Evolutionary conservation across 768 basidiomycete genomes (phyloP).

Genomic region (Kwoniella sp.): DNA sequence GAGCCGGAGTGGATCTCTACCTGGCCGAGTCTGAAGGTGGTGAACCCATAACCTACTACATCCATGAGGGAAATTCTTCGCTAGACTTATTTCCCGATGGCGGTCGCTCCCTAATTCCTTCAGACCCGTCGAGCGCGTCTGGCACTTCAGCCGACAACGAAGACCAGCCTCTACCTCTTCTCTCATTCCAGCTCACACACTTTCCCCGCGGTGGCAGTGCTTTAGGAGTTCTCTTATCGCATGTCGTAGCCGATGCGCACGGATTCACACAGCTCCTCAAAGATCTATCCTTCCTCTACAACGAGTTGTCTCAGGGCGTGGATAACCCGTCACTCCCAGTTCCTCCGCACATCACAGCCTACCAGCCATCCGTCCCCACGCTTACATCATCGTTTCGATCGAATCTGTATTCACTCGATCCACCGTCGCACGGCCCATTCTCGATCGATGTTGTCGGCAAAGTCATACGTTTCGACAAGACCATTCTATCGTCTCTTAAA

Average conservation of each 20-base stretch:
- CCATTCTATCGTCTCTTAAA: not conserved
- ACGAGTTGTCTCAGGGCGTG: not conserved
- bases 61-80: not conserved
- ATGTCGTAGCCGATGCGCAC: not conserved
- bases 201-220: not conserved
- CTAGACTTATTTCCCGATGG: not conserved
- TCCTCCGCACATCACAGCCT: not conserved
- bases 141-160: not conserved
- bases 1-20: not conserved
- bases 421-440: not conserved
- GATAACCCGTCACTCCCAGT: not conserved
- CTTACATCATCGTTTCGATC: not conserved
- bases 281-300: not conserved
- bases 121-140: not conserved
- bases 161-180: not conserved
- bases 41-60: not conserved
- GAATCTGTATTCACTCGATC: not conserved
- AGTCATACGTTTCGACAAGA: not conserved
- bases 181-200: not conserved
- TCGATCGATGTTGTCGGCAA: not conserved
- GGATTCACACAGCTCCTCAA: not conserved
- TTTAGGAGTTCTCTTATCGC: not conserved
- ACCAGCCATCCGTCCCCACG: too few species aligned
- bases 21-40: not conserved
- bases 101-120: not conserved